Evolutionary conservation across 495 filamentous ascomycete species (phyloP).

Genomic region (Aspergillus olivimuriae): DNA sequence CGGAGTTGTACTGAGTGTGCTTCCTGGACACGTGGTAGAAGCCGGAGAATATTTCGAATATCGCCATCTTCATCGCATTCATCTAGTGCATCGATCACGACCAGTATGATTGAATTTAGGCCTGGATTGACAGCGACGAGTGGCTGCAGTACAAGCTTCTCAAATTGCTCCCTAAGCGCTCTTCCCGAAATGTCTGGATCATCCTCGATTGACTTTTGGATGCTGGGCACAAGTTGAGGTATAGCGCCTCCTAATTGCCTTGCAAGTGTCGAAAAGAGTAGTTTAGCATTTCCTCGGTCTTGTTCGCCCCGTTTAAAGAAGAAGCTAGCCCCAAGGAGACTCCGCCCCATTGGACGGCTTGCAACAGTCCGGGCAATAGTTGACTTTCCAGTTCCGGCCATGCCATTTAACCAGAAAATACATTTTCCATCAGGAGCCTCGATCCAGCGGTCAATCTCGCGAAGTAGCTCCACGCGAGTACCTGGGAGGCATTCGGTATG

Average conservation of each 20-base stretch:
- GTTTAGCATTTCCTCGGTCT: too few species aligned
- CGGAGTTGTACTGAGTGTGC: conserved; percentile 9
- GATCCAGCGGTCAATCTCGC: too few species aligned
- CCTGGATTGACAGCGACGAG: conserved; percentile 7
- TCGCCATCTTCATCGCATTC: conserved; percentile 44
- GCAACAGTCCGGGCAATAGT: too few species aligned
- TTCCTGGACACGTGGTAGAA: conserved; percentile 20
- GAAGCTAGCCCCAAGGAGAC: too few species aligned
- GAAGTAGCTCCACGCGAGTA: too few species aligned
- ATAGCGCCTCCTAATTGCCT: conserved; percentile 25
- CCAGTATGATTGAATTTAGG: conserved; percentile 8
- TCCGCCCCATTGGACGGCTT: too few species aligned
- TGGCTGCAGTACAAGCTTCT: conserved; percentile 39
- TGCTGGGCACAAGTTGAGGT: conserved; percentile 18
- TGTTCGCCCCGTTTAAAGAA: too few species aligned
- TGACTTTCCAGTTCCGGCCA: too few species aligned
- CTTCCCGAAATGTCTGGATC: conserved; percentile 27
- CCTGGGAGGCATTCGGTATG: too few species aligned
- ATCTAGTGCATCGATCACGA: conserved; percentile 49
- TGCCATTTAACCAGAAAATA: too few species aligned
- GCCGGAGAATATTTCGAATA: conserved; percentile 30
- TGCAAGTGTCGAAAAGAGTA: conserved; percentile 40
- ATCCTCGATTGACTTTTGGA: conserved; percentile 29
- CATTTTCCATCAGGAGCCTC: too few species aligned
- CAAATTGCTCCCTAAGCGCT: conserved; percentile 36